Conservation (phyloP, 2,329 filamentous ascomycete genomes). For the Cladosporium sphaerospermum region DNA sequence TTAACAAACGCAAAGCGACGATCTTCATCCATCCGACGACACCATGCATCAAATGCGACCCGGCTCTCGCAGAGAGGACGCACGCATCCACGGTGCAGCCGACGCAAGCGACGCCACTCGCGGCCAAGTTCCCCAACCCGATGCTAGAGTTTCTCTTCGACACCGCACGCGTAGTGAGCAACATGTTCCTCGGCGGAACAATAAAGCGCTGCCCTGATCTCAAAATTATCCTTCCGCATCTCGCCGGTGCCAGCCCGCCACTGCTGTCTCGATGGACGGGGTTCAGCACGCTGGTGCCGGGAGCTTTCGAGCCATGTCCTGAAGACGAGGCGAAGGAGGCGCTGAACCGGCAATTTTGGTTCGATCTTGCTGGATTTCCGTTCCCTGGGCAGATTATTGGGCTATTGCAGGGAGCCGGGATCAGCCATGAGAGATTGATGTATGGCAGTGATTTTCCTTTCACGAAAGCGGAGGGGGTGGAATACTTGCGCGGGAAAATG, state of each 20-base stretch:
- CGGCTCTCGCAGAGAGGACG: conserved; percentile 15
- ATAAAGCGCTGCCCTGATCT: conserved; percentile 42
- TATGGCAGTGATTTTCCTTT: conserved; percentile 52
- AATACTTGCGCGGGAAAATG: conserved; percentile 35
- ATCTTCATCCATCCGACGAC: conserved; percentile 53
- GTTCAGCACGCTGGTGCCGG: conserved; percentile 35
- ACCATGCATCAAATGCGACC: conserved; percentile 34
- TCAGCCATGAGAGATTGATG: conserved; percentile 39
- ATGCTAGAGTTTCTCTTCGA: conserved; percentile 51
- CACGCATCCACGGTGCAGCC: conserved; percentile 17
- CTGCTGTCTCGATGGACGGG: conserved; percentile 40
- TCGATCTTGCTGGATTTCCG: conserved; percentile 48
- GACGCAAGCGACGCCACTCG: conserved; percentile 33
- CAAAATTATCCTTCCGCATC: conserved; percentile 45
- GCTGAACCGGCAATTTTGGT: conserved; percentile 41
- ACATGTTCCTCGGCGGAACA: conserved; percentile 45
- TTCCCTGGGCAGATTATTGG: conserved; percentile 47
- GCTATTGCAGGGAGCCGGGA: conserved; percentile 35
- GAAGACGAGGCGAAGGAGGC: conserved; percentile 28
- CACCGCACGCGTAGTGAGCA: conserved; percentile 43
- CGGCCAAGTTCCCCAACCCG: conserved; percentile 35
- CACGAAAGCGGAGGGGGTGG: conserved; percentile 36
- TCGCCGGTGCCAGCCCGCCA: conserved; percentile 42
- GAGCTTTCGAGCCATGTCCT: conserved; percentile 23
- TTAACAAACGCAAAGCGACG: conserved; percentile 42